phyloP scores from a whole-genome alignment of 768 basidiomycete genomes.

The Rhizopogon rudus region DNA sequence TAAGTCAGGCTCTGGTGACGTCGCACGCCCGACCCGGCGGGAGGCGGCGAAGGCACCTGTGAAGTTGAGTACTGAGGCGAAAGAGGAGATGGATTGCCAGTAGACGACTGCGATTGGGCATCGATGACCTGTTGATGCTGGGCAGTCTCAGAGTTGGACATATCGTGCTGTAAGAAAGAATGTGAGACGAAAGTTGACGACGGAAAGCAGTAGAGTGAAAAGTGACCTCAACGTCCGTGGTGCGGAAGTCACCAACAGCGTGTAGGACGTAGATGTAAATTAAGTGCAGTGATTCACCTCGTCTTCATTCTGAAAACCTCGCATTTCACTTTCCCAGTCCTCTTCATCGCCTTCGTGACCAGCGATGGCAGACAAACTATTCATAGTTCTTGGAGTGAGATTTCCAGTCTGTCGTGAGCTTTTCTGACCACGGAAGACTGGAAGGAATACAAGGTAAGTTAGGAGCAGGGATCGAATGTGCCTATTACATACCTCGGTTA shows the following conservation, averaged over 20 bases:
- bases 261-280: constrained; percentile 5
- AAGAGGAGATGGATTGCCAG: constrained; percentile 44
- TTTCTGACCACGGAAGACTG: constrained; percentile 47
- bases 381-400: constrained; percentile 67
- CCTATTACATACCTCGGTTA: constrained; percentile 54
- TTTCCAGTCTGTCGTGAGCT: constrained; percentile 51
- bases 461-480: constrained; percentile 1
- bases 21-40: constrained; percentile 65
- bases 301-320: constrained; percentile 55
- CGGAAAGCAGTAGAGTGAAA: constrained; percentile 9
- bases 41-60: constrained; percentile 64
- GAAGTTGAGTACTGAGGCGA: constrained; percentile 54
- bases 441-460: constrained; percentile 7
- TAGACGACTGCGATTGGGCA: constrained; percentile 36
- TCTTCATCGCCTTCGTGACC: constrained; percentile 88
- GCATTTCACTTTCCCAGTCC: constrained; percentile 73
- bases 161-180: constrained; percentile 17
- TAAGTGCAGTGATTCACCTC: constrained; percentile 42
- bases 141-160: constrained; percentile 15
- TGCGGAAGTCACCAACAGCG: not conserved
- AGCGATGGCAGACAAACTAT: constrained; percentile 80
- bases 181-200: constrained; percentile 13
- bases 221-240: not conserved
- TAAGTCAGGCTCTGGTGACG: constrained; percentile 79
- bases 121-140: constrained; percentile 51